Percentiles rank a stretch among this genome's conserved stretches.
These are phyloP conservation scores for Beauveria brongniartii DNA, from an alignment of 2,329 filamentous ascomycete species.

Conservation along the genomic window DNA sequence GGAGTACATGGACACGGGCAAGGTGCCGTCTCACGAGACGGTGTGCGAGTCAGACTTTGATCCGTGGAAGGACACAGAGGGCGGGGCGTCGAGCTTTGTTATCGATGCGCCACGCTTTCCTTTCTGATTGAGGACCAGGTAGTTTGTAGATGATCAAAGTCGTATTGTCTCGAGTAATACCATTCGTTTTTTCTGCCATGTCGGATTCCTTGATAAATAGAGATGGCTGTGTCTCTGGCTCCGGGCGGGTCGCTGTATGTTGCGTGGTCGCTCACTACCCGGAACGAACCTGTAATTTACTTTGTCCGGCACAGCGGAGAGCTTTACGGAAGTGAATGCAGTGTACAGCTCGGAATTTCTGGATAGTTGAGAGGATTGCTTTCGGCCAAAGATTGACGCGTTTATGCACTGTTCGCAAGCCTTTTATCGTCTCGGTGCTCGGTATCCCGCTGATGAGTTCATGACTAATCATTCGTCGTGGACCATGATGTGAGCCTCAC, in stretches of 20 bases:
- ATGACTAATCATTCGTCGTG: conserved; percentile 5
- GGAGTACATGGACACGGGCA: conserved; percentile 16
- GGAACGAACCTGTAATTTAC: not conserved
- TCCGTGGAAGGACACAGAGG: not conserved
- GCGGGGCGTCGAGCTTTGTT: not conserved
- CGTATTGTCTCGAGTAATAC: too few relatives aligned
- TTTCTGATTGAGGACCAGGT: not conserved
- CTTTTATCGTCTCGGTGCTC: not conserved
- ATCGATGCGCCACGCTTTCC: not conserved
- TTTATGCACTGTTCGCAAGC: too few relatives aligned
- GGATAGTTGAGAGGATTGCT: too few relatives aligned
- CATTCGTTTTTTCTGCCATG: too few relatives aligned
- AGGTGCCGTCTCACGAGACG: conserved; percentile 13
- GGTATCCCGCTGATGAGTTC: not conserved
- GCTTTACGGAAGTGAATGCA: not conserved
- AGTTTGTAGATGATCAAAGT: not conserved
- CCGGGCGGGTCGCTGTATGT: not conserved
- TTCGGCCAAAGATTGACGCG: not conserved
- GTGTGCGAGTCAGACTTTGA: conserved; percentile 16
- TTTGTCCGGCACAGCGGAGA: not conserved
- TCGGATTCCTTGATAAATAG: too few relatives aligned
- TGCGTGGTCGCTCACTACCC: not conserved
- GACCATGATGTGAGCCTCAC: not conserved
- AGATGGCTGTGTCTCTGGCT: too few relatives aligned
- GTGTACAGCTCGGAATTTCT: too few relatives aligned